Conservation (phyloP, 805 yeast genomes). For the Scheffersomyces stipitis region DNA sequence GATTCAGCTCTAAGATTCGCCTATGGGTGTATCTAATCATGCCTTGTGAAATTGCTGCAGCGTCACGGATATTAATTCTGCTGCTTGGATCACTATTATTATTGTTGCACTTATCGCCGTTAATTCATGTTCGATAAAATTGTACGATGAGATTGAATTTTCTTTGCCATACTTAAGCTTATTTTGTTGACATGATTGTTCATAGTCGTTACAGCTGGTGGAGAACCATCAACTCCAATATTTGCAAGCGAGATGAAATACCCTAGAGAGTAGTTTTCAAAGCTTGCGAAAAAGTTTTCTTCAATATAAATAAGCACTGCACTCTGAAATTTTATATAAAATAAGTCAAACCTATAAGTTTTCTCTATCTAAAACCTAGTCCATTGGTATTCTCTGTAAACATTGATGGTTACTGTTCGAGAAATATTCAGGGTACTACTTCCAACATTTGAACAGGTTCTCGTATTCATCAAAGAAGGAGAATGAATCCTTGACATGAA, state of each 20-base stretch:
- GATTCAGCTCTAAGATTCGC: constrained; percentile 50
- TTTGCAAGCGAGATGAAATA: constrained; percentile 32
- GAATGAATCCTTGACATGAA: no score
- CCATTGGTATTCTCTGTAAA: no score
- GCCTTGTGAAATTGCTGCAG: constrained; percentile 47
- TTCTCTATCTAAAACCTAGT: no score
- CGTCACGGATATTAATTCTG: constrained; percentile 44
- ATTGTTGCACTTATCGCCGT: constrained; percentile 32
- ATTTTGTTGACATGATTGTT: constrained; percentile 20
- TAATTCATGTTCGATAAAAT: constrained; percentile 41
- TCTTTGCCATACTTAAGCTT: constrained; percentile 25
- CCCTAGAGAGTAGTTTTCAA: constrained; percentile 31
- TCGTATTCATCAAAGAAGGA: no score
- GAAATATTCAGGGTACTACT: no score
- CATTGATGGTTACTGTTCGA: no score
- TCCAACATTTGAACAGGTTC: no score
- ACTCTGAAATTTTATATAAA: no score
- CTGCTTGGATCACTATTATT: constrained; percentile 46
- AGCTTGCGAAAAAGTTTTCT: constrained; percentile 30
- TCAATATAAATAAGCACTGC: no score
- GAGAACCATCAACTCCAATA: constrained; percentile 19
- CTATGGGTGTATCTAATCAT: constrained; percentile 42
- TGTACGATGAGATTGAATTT: constrained; percentile 31
- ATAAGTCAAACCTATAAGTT: no score
- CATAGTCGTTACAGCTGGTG: constrained; percentile 24